Evolutionary conservation across 148 eudicot genomes (phyloP), one percentile per base, ranked within the genome.

Genomic region (Dysphania ambrosioides): DNA sequence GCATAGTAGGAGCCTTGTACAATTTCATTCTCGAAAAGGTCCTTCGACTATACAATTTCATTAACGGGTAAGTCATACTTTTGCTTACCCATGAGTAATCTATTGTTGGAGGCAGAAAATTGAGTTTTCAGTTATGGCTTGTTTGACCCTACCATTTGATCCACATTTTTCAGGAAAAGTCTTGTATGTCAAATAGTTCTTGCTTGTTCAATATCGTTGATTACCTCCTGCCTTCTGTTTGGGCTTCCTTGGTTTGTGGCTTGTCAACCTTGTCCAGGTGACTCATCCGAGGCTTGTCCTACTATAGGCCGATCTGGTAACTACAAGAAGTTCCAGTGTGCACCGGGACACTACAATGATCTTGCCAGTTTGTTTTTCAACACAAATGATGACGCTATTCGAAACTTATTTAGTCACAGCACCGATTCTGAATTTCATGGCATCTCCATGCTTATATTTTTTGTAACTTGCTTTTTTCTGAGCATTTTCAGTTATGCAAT

Each of bases 351-450:
- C 69, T 95, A 92, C 82, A 95, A 95, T 69, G 99, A 95, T 83
- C 89, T 95, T 40, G 97, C 99, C 60, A 91, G 95, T 82, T 89
- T 95, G 72, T 82, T 95, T 66, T 92, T 95, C 82, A 95, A 95
- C 84, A 91, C 98, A 47, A 92, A 88, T 31, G 98, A 95, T 53
- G 97, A 95, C 66, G 96, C 99, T 7, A 88, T 95, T 72, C 85
- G 83, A 70, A 92, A 95, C 80, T 88, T 95, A n/a, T 95, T 90
- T 83, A 89, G 99, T 77, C 86, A 86, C 69, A 71, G 82, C 83
- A 92, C 97, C 1, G 88, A 90, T 62, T 16, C 82, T n/a, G 99
- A 95, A 85, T 95, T 95, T 78, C 93, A 85, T 41, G 74, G 79
- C 56, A 78, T 85, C 26, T 78, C 97, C 18, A 84, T 95, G 78